Evolutionary conservation across 768 basidiomycete genomes (phyloP).

Genomic region (Postia placenta): DNA sequence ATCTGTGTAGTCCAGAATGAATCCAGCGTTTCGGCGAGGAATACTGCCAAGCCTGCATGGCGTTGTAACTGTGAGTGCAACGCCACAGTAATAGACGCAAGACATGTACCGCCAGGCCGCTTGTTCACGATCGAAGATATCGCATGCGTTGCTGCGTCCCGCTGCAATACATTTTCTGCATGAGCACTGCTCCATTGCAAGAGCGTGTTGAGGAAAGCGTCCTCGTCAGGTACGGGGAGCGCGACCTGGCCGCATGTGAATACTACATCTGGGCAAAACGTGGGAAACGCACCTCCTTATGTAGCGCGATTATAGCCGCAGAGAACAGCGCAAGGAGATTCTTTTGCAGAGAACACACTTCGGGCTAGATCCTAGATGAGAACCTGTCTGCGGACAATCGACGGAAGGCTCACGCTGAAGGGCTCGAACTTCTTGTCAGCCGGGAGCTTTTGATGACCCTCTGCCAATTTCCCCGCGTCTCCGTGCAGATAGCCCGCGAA

Average conservation of each 20-base stretch:
- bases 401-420: constrained; percentile 40
- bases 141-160: constrained; percentile 48
- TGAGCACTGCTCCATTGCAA: constrained; percentile 53
- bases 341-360: constrained; percentile 43
- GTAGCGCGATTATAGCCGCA: constrained; percentile 56
- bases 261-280: not conserved
- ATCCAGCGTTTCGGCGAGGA: constrained; percentile 37
- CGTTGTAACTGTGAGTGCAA: constrained; percentile 21
- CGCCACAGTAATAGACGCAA: not conserved
- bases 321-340: constrained; percentile 65
- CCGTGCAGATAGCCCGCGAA: constrained; percentile 55
- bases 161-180: constrained; percentile 44
- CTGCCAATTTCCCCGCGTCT: constrained; percentile 42
- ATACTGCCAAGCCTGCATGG: constrained; percentile 42
- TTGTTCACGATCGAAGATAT: constrained; percentile 77
- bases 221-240: constrained; percentile 43
- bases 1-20: constrained; percentile 48
- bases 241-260: constrained; percentile 34
- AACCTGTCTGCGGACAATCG: not conserved
- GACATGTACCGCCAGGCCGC: constrained; percentile 49
- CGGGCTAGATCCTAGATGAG: constrained; percentile 27
- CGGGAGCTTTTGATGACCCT: constrained; percentile 49
- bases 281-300: constrained; percentile 50
- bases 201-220: constrained; percentile 45
- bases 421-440: constrained; percentile 37